Evolutionary conservation across 2,329 filamentous ascomycete species (phyloP), one percentile per base, ranked within the genome.

Genomic region (Graphiopsis chlorocephala): DNA sequence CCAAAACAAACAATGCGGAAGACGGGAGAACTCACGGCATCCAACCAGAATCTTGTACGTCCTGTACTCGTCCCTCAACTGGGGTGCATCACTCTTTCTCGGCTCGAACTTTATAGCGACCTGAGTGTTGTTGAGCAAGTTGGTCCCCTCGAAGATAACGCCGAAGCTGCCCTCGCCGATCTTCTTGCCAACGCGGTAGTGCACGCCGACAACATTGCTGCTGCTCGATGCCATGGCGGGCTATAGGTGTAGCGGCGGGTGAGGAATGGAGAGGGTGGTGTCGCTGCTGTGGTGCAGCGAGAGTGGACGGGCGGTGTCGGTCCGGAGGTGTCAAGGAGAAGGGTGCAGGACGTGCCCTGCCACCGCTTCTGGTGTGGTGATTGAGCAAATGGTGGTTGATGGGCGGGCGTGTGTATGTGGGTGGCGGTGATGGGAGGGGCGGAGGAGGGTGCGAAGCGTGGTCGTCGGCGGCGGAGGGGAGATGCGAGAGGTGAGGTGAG

Each of bases 31-130:
- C 95, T 90, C 84, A 99, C 95, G 94, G 84, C 95, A 99, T 78
- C 95, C 95, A 71, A 98, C 95, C 72, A 99, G 88, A 74, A 99
- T 98, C 85, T 99, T 99, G 85, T 99, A 99, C 66, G 95, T 99
- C 75, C 95, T 88, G 80, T 99, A 99, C 79, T 99, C 95, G 85
- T 99, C 95, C 79, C 95, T 90, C 71, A 99, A 83, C 79, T 99
- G 95, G 65, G 95, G 95, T 77, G 95, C 95, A 82, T 99, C 95
- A 80, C 94, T 98, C 84, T 99, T 99, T 73, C 95, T 88, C 66
- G 95, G 95, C 90, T 99, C 95, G 81, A 99, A 99, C 85, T 99
- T 99, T 85, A 99, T 99, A 75, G 95, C 95, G 68, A 99, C 94
- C 82, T 97, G 93, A 80, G 98, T 95, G 81, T 96, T 97, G 85